Evolutionary conservation across 345 rosid species (phyloP), one percentile per base, ranked within the genome.

Genomic region (Abelmoschus esculentus): DNA sequence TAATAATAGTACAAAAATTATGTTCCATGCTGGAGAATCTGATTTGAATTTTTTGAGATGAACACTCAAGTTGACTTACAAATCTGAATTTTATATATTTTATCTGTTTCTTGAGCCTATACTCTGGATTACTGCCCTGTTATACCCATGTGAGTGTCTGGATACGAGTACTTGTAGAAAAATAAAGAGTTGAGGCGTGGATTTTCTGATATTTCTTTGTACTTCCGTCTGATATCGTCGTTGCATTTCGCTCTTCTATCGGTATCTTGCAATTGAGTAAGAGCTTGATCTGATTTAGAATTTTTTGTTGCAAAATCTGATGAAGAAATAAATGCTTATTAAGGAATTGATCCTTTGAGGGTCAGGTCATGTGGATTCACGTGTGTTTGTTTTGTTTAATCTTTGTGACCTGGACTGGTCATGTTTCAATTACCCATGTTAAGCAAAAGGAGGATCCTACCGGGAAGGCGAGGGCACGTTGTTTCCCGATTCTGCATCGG

Each of bases 341-440:
- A 40, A 7, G 44, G 10, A 40, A 8, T 40, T 40, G 44, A 61
- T 13, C 49, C 11, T 60, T 60, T 1, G 42, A 18, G 3, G 58
- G 26, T 29, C 57, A 3, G 3, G 15, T 49, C 70, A 49, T 49
- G 70, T 66, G 58, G 26, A 5, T 49, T 66, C 70, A 66, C 70
- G 54, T 49, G 70, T 66, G 57, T 26, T 8, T 49, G 70, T 40
- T 29, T 66, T 49, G 22, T 28, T 47, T 66, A 66, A 47, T 66
- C 14, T 14, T n/a, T 19, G 53, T 63, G 67, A 63, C 31, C 32
- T 63, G 67, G 40, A 36, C 8, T 6, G 40, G 8, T 36, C 40
- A 36, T 36, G 40, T 36, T 36, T 36, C 40, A 36, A 36, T 36
- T 36, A 36, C 6, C 40, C 40, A 36, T 36, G 40, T 36, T 36